These are phyloP conservation scores for Boechera stricta DNA, from an alignment of 345 rosid species.

Conservation along the genomic window DNA sequence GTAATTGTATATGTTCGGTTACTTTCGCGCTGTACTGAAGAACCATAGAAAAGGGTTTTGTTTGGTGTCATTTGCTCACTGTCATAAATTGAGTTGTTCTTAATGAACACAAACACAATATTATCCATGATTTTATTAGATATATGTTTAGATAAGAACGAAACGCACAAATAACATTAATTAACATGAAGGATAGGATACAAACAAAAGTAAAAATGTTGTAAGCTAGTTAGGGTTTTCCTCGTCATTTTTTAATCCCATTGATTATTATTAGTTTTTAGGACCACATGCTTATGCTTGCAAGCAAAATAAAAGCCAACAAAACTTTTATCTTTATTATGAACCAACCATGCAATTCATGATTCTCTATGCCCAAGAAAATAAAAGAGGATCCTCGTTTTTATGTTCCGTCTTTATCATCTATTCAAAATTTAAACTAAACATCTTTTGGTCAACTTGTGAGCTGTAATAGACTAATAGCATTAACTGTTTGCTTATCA, in stretches of 20 bases:
- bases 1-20: not conserved
- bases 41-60: not conserved
- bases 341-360: slow-evolving; percentile 46
- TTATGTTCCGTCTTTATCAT: slow-evolving; percentile 39
- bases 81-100: too few relatives aligned
- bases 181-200: not conserved
- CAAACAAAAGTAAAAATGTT: not conserved
- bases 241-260: not conserved
- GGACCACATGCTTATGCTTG: slow-evolving; percentile 33
- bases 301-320: slow-evolving; percentile 4
- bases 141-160: too few relatives aligned
- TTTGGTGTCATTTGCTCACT: too few relatives aligned
- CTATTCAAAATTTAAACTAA: slow-evolving; percentile 16
- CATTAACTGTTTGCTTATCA: slow-evolving; percentile 31
- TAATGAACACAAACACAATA: too few relatives aligned
- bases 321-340: slow-evolving; percentile 35
- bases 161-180: too few relatives aligned
- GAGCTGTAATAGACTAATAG: slow-evolving; percentile 27
- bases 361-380: slow-evolving; percentile 31
- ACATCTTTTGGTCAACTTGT: slow-evolving; percentile 37
- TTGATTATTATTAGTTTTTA: not conserved
- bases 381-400: slow-evolving; percentile 29
- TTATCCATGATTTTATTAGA: too few relatives aligned
- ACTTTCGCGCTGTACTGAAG: not conserved
- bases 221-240: slow-evolving; percentile 11